Base-by-base conservation (phyloP, 2,329 filamentous ascomycete genomes). In the Fusarium chuoi region DNA sequence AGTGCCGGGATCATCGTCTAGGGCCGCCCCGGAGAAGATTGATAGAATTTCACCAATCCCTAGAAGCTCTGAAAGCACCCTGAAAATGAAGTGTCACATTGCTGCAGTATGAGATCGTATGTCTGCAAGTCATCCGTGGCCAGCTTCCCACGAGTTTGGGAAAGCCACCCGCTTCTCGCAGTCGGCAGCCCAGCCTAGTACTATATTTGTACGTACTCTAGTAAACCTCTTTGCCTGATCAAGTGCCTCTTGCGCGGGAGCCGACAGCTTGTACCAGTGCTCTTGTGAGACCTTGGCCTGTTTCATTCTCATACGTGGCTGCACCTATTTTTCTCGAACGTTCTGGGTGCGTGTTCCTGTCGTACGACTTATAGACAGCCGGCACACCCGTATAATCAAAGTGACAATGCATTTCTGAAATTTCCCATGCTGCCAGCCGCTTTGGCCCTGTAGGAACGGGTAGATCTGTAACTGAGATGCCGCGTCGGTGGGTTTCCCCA, bases 91-190 rank as follows among this genome's bases (percentile, higher is more conserved):
- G 52, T 61, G 70, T 73, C 70, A 73, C 57, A 71, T 74, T 61
- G 60, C 71, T 75, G 62, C 71, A 74, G 68, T 61, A 67, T 63
- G 57, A 62, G 55, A 75, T 77, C 70, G 65, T 68, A 61, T 62
- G 71, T 65, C 78, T 79, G 74, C 72, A 73, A 72, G 74, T 76
- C 78, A 79, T 76, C 61, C 62, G 65, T 64, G 60, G 63, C 45
- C 38, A 56, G 38, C 36, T 56, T 75, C 65, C 70, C 75, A 74
- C 71, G 51, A 65, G 62, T 64, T 66, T 76, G 75, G 74, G 49
- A 67, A 68, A 62, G 62, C 58, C 58, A 66, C 66, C 46, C 45
- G 67, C 38, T 58, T 60, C 58, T 74, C 62, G 36, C 26, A 60
- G 54, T 52, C 56, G 62, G 52, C 30, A 36, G 44, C 38, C 42